phyloP scores from a whole-genome alignment of 208 protist species.

The Wallacemonas sp. region DNA sequence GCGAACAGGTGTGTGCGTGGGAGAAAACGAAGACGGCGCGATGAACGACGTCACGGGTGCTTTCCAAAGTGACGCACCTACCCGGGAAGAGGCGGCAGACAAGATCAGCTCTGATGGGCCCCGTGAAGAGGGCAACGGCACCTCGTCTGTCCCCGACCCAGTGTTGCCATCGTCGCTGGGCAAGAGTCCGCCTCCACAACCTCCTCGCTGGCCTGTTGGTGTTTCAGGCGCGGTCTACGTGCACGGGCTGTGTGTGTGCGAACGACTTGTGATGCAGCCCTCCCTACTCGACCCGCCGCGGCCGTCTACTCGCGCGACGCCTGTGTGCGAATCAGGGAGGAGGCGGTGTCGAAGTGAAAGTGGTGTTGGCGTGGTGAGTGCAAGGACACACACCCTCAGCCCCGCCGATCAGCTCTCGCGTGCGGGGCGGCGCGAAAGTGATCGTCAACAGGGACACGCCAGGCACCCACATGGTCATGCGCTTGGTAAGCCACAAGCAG shows the following conservation, averaged over 20 bases:
- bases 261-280: conserved; percentile 3
- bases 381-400: too few species aligned
- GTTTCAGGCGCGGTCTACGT: background rate
- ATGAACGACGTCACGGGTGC: background rate
- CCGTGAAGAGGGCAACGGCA: background rate
- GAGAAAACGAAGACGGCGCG: background rate
- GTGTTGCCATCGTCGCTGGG: too few species aligned
- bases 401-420: too few species aligned
- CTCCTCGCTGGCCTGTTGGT: background rate
- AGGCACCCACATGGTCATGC: too few species aligned
- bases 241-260: background rate
- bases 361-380: too few species aligned
- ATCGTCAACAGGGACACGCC: too few species aligned
- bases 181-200: background rate
- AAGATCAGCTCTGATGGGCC: background rate
- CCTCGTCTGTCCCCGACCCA: too few species aligned
- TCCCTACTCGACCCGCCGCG: background rate
- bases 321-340: background rate
- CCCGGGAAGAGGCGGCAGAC: background rate
- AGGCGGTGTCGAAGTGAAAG: too few species aligned
- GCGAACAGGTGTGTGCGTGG: background rate
- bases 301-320: background rate
- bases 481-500: too few species aligned
- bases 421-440: too few species aligned
- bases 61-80: too few species aligned